Evolutionary conservation across 306 rosid genomes (phyloP).

Genomic region (Hylodesmum podocarpum): DNA sequence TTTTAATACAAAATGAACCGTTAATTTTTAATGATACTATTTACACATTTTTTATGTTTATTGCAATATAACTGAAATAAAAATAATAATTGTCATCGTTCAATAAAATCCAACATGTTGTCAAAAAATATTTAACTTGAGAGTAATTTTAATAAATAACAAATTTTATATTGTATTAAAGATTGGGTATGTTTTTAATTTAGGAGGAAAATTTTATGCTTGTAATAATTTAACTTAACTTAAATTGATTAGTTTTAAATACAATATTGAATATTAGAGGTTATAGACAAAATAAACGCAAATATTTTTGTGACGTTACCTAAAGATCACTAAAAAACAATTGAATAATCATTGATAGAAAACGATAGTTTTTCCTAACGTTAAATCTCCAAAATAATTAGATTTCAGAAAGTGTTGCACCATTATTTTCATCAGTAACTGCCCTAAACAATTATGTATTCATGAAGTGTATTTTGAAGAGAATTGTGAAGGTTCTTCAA

Average conservation of each 20-base stretch:
- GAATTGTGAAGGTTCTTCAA: no score
- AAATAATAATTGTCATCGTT: background rate
- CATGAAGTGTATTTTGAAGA: background rate
- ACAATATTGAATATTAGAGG: no score
- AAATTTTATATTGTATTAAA: background rate
- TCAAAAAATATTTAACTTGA: no score
- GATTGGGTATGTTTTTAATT: no score
- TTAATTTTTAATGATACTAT: background rate
- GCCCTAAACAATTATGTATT: background rate
- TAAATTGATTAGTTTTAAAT: no score
- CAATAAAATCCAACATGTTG: background rate
- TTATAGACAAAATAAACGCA: no score
- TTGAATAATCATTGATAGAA: background rate
- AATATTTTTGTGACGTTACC: background rate
- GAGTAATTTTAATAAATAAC: background rate
- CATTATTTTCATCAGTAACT: background rate
- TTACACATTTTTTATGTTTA: background rate
- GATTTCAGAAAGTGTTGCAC: background rate
- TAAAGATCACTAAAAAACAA: background rate
- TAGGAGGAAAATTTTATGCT: no score
- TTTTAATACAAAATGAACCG: background rate
- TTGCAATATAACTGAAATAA: background rate
- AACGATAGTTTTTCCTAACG: background rate
- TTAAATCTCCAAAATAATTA: background rate
- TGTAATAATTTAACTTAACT: no score